A percentile compares a stretch with the other conserved stretches of the same genome.
Evolutionary conservation across 164 flowering plant species (phyloP).

Genomic region (Houttuynia cordata): DNA sequence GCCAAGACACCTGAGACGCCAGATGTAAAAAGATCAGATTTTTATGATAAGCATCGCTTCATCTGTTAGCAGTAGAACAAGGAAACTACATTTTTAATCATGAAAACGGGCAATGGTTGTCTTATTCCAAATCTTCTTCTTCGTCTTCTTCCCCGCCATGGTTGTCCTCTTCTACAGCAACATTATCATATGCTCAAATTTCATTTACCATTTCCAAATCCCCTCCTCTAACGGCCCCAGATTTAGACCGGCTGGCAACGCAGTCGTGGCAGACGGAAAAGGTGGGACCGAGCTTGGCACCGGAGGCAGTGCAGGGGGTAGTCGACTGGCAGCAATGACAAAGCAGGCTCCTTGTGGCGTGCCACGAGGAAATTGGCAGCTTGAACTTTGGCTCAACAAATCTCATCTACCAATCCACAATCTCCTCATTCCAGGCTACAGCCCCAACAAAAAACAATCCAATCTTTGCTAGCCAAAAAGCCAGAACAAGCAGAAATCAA

Average conservation of each 20-base stretch:
- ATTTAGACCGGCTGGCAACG: neutral
- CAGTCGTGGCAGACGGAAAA: conserved; percentile 41
- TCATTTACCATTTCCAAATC: neutral
- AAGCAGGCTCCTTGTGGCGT: conserved; percentile 42
- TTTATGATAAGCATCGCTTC: too few relatives aligned
- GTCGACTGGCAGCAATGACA: conserved; percentile 50
- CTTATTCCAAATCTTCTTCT: neutral
- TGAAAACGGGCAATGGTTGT: neutral
- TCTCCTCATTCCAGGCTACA: too few relatives aligned
- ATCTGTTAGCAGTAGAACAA: too few relatives aligned
- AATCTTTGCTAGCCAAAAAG: too few relatives aligned
- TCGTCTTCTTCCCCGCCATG: neutral
- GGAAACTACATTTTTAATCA: neutral
- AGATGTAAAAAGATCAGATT: too few relatives aligned
- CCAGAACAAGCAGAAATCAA: too few relatives aligned
- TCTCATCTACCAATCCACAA: too few relatives aligned
- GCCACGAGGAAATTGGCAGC: conserved; percentile 69
- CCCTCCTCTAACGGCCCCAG: neutral
- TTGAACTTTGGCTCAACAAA: conserved; percentile 41
- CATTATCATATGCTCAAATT: too few relatives aligned
- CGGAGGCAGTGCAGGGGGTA: conserved; percentile 67
- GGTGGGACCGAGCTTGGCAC: conserved; percentile 36
- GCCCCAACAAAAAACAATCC: too few relatives aligned
- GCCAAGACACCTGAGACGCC: neutral
- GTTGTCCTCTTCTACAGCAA: neutral